phyloP scores from a whole-genome alignment of 768 basidiomycete genomes.

The Cystofilobasidium bisporidii region DNA sequence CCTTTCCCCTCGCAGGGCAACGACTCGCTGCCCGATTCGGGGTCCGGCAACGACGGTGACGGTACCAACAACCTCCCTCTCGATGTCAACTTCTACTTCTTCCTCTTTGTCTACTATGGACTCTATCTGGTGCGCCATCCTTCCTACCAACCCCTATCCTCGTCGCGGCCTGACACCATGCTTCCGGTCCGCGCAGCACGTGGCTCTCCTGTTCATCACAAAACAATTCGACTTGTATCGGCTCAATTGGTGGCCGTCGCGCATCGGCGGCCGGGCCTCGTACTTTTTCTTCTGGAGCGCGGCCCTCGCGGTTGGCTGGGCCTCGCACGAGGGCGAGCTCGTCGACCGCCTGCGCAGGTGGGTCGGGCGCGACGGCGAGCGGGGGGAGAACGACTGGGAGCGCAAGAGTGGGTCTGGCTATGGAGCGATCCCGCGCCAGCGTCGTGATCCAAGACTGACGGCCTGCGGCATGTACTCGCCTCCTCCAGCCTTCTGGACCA shows the following conservation, averaged over 20 bases:
- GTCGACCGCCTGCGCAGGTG: slow-evolving; percentile 34
- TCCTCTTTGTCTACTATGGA: slow-evolving; percentile 35
- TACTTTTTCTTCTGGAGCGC: slow-evolving; percentile 40
- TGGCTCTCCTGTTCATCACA: slow-evolving; percentile 44
- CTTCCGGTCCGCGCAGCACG: slow-evolving; percentile 29
- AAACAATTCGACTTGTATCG: slow-evolving; percentile 44
- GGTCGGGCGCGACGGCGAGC: slow-evolving; percentile 33
- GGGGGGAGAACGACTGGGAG: slow-evolving; percentile 38
- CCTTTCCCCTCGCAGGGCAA: not conserved
- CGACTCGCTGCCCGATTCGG: not conserved
- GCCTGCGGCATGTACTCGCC: too few relatives aligned
- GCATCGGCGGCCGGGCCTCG: slow-evolving; percentile 40
- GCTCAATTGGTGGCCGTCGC: slow-evolving; percentile 31
- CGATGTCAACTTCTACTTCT: slow-evolving; percentile 44
- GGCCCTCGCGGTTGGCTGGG: slow-evolving; percentile 31
- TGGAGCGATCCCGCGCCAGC: too few relatives aligned
- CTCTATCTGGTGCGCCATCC: slow-evolving; percentile 35
- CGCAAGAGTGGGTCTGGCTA: slow-evolving; percentile 35
- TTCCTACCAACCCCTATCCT: too few relatives aligned
- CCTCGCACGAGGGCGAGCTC: slow-evolving; percentile 37
- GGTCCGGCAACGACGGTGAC: not conserved
- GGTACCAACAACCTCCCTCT: slow-evolving; percentile 32
- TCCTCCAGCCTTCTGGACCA: slow-evolving; percentile 39
- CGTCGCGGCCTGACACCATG: too few relatives aligned
- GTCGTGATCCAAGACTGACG: too few relatives aligned